Evolutionary conservation across 2,329 filamentous ascomycete genomes (phyloP), one percentile per base, ranked within the genome.

Genomic region (Thelonectria olida): DNA sequence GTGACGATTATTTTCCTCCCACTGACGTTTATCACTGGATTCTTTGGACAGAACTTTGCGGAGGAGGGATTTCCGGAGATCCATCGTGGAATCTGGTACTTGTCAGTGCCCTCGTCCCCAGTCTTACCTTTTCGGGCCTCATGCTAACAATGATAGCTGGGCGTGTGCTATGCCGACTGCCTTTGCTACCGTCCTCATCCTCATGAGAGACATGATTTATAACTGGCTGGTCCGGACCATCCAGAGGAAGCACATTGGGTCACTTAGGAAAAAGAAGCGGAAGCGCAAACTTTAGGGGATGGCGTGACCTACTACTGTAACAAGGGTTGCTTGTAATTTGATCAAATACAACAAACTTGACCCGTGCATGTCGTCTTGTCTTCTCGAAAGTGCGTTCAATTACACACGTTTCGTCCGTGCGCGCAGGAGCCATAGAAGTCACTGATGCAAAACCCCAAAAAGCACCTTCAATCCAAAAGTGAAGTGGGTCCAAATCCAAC

Each of bases 1-100:
- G 92, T 96, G 20, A 97, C 94, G 13, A 96, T 97, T 64, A 90
- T 97, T 74, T 97, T 97, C 77, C 81, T 97, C 13, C 95, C 94
- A 0, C 78, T 97, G 67, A 97, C 93, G 1, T 97, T 97, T 74
- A 82, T 97, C 62, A 94, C 92, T 4, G 93, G 91, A 2, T 93
- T 92, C 73, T 93, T 94, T 73, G 91, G 91, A 4, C 90, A 91
- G 81, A 97, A 97, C 64, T 96, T 97, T 71, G 65, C 54, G 2
- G 62, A 62, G 3, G 75, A 78, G 8, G 77, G 74, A 0, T 88
- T 89, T 64, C 70, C 72, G 0, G 82, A 84, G 7, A 69, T 85
- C 1, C 28, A 81, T 0, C 68, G 79, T 7, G 80, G 78, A 3
- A 81, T 85, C 19, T 73, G 73, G 49, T 85, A 83, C 65, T 88